Evolutionary conservation across 2,329 filamentous ascomycete species (phyloP).

Genomic region (Exophiala sp.): DNA sequence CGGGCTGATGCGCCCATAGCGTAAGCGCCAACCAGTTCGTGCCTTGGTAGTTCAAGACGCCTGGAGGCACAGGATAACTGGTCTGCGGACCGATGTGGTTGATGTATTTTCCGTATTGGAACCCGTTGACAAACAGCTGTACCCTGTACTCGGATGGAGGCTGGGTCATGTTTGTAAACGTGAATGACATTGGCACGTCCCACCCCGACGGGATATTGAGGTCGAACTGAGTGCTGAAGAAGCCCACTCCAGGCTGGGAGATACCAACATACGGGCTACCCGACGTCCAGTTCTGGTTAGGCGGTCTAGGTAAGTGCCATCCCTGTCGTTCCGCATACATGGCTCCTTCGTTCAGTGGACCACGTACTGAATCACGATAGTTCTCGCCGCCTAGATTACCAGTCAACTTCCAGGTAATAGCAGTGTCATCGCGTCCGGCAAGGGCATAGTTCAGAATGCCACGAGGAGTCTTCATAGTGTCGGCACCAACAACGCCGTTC

Average conservation of each 20-base stretch:
- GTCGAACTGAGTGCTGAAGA: slow-evolving; percentile 52
- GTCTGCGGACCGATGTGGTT: slow-evolving; percentile 74
- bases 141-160: slow-evolving; percentile 50
- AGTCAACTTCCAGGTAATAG: slow-evolving; percentile 55
- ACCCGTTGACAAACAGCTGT: slow-evolving; percentile 71
- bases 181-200: slow-evolving; percentile 55
- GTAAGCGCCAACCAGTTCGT: slow-evolving; percentile 66
- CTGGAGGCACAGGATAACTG: slow-evolving; percentile 68
- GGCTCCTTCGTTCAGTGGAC: slow-evolving; percentile 58
- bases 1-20: slow-evolving; percentile 58
- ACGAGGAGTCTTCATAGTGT: slow-evolving; percentile 60
- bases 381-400: slow-evolving; percentile 57
- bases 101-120: slow-evolving; percentile 65
- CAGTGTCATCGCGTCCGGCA: slow-evolving; percentile 35
- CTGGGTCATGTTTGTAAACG: slow-evolving; percentile 35
- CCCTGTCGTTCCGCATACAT: slow-evolving; percentile 55
- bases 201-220: slow-evolving; percentile 50
- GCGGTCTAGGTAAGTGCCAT: slow-evolving; percentile 48
- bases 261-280: slow-evolving; percentile 40
- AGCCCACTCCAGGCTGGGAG: slow-evolving; percentile 47
- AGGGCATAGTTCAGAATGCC: slow-evolving; percentile 50
- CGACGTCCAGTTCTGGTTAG: slow-evolving; percentile 32
- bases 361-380: slow-evolving; percentile 50
- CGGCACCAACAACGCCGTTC: slow-evolving; percentile 58
- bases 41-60: slow-evolving; percentile 67